Evolutionary conservation across 768 basidiomycete genomes (phyloP).

Genomic region (Pisolithus albus): DNA sequence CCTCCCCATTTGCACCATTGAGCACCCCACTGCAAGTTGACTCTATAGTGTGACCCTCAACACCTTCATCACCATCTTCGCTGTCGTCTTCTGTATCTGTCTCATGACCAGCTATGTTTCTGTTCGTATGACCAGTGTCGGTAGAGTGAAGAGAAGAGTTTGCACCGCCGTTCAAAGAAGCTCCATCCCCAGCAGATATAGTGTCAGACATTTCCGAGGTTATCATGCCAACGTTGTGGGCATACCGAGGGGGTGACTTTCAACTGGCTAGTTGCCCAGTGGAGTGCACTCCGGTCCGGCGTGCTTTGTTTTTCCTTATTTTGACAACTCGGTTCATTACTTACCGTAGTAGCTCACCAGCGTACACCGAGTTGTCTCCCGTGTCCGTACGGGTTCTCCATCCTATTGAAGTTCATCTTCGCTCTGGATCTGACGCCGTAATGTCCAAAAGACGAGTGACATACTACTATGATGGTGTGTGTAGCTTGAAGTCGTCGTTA

Average conservation of each 20-base stretch:
- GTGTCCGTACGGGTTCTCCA: no score
- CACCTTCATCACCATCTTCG: constrained; percentile 3
- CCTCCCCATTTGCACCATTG: constrained; percentile 6
- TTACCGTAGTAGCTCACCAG: no score
- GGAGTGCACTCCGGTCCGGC: no score
- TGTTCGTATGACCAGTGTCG: constrained; percentile 11
- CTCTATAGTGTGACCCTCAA: constrained; percentile 3
- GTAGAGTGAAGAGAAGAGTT: not conserved
- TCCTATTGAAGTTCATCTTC: no score
- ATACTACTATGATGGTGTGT: constrained; percentile 73
- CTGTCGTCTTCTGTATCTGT: constrained; percentile 4
- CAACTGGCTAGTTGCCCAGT: no score
- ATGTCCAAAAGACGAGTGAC: constrained; percentile 73
- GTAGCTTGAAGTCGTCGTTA: not conserved
- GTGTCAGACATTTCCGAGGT: not conserved
- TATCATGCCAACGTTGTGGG: not conserved
- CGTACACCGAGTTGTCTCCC: no score
- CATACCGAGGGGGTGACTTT: not conserved
- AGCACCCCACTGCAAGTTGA: not conserved
- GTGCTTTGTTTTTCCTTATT: no score
- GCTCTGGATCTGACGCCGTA: no score
- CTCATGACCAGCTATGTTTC: constrained; percentile 8
- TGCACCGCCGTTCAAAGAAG: not conserved
- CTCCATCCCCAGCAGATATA: not conserved
- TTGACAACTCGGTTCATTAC: no score